Conservation (phyloP, 495 filamentous ascomycete genomes). For the Talaromyces proteolyticus region DNA sequence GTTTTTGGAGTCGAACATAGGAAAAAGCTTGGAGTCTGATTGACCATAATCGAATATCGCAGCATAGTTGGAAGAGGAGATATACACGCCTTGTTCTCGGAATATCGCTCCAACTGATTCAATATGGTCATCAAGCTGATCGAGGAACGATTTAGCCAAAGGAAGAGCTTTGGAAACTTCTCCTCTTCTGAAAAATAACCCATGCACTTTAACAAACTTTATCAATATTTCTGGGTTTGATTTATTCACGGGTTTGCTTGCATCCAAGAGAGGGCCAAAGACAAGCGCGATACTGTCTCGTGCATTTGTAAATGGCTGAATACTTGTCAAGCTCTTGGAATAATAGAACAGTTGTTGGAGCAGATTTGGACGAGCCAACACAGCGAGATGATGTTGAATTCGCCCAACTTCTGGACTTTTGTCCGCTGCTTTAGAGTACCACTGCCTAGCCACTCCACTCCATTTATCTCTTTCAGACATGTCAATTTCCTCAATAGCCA, state of each 20-base stretch:
- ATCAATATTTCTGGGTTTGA: conserved; percentile 32
- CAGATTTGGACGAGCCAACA: conserved; percentile 68
- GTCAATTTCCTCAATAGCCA: conserved; percentile 75
- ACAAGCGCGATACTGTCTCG: conserved; percentile 66
- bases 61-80: conserved; percentile 46
- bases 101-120: conserved; percentile 50
- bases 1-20: conserved; percentile 30
- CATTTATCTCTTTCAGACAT: conserved; percentile 69
- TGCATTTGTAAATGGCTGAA: conserved; percentile 52
- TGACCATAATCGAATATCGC: conserved; percentile 58
- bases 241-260: conserved; percentile 13
- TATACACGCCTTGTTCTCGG: conserved; percentile 55
- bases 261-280: conserved; percentile 51
- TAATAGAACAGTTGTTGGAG: conserved; percentile 76
- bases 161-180: conserved; percentile 38
- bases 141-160: conserved; percentile 42
- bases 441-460: conserved; percentile 68
- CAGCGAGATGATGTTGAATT: conserved; percentile 80
- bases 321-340: conserved; percentile 40
- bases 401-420: conserved; percentile 63
- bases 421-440: conserved; percentile 78
- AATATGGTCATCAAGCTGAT: conserved; percentile 53
- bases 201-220: conserved; percentile 59
- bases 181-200: conserved; percentile 55
- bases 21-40: conserved; percentile 33